Base-by-base conservation (phyloP, 441 rosid species). In the Croton setiger region DNA sequence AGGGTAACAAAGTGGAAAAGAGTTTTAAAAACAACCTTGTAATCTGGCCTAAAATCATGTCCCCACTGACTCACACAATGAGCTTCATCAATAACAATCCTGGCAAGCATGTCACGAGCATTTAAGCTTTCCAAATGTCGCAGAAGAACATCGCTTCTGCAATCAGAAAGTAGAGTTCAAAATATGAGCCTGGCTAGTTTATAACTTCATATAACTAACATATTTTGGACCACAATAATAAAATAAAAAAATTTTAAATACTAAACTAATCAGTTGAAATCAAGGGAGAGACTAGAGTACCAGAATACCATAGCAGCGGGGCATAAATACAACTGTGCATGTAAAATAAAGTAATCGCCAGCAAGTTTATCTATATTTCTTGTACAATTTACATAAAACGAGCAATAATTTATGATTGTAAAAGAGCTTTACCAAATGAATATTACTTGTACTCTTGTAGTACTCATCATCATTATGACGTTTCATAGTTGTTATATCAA, bases 41-140 rank as follows among this genome's bases (percentile, higher is more conserved):
- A 93, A 81, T 93, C 98, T 18, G 98, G 97, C 80, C 98, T 89
- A 84, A 93, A 93, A 80, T 93, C 98, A 81, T 93, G 98, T 21
- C 98, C 98, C 98, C 98, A 93, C 80, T 93, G 98, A 80, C 98
- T 93, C 80, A 93, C 97, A 74, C 98, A 93, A 61, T 93, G 98
- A 72, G 98, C 98, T 88, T 93, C 98, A 75, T 93, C 98, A 76
- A 93, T 93, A 61, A 93, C 98, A 80, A 93, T 85, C 85, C 98
- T 88, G 45, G 96, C 88, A 77, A 93, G 95, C 79, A 91, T 69
- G 62, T 82, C 86, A 75, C 92, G 91, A 64, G 88, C 76, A 81
- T 85, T 87, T 80, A 93, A 84, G 79, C 75, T 84, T 68, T 88
- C 95, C 81, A 93, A 82, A 35, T 89, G 86, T 64, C 97, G 83